Base-by-base conservation (phyloP, 805 yeast species). In the Naumovozyma dairenensis region DNA sequence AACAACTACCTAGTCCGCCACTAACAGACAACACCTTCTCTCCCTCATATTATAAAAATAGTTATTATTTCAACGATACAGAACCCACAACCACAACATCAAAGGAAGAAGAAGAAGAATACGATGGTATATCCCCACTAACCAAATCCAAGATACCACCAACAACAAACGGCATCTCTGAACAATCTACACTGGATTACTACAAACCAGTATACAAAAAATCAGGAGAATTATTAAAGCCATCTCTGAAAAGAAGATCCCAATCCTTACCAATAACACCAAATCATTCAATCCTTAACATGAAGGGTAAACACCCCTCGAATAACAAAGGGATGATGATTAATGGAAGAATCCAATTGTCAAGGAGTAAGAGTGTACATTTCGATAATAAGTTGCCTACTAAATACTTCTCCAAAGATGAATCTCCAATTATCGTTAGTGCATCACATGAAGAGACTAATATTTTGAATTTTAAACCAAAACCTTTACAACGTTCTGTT, bases 361-460 rank as follows among this genome's bases (percentile, higher is more conserved):
- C 76, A 4, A 70, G 70, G 51, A 68, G 74, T 44, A 78, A 77
- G 50, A 80, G 73, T 53, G 96, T 85, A 6, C 95, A 84, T 63
- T 85, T 85, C 53, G 86, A 81, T 31, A 67, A 73, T 28, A 72
- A 66, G 21, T 71, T 66, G 15, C 83, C 81, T 43, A 79, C 84
- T 17, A 69, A 80, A 37, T 82, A 80, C 55, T 86, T 84, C 53
- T 69, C 74, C 40, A 71, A 74, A 44, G 68, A 69, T 36, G 94
- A 85, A 51, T 72, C 70, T 35, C 96, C 97, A 12, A 65, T 72
- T 4, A 80, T 85, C 2, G 81, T 89, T 57, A 22, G 25, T 24
- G 32, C 31, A 7, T 7, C 13, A 7, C 26, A 24, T 24, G 26
- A 24, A 12, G 13, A 10, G 5, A 24, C 26, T 21, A 51, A 48